A percentile compares a stretch with the other conserved stretches of the same genome.
These are phyloP conservation scores for Macroventuria anomochaeta DNA, from an alignment of 2,329 filamentous ascomycete species.

Conservation along the genomic window DNA sequence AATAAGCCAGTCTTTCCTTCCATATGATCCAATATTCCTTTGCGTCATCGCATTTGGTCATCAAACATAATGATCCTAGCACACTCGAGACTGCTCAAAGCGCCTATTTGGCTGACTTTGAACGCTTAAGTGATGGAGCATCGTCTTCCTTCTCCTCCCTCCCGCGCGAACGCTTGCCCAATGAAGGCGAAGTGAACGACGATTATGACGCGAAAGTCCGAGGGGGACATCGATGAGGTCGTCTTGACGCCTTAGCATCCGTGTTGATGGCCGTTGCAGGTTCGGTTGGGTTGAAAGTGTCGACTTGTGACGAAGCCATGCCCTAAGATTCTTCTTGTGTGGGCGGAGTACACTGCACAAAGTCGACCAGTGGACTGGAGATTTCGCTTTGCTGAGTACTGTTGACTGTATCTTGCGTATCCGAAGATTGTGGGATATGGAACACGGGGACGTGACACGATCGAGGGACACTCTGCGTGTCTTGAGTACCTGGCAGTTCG, in stretches of 20 bases:
- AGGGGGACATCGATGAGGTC: background rate
- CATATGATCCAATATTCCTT: too few relatives aligned
- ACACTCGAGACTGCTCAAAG: too few relatives aligned
- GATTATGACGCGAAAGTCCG: background rate
- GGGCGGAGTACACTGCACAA: background rate
- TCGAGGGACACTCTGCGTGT: background rate
- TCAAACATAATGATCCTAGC: too few relatives aligned
- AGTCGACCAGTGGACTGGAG: background rate
- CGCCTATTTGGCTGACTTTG: background rate
- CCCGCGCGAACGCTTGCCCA: background rate
- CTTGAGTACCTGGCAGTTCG: background rate
- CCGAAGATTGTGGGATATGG: background rate
- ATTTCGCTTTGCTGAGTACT: constrained; percentile 9
- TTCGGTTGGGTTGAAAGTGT: background rate
- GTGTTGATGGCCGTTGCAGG: background rate
- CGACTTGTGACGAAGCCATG: background rate
- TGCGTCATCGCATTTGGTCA: too few relatives aligned
- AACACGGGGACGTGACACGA: background rate
- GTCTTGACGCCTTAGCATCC: too few relatives aligned
- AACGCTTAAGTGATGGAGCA: background rate
- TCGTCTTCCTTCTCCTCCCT: background rate
- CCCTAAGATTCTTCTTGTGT: background rate
- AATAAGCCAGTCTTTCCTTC: too few relatives aligned
- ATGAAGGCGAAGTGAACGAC: background rate
- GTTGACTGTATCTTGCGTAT: background rate